Conservation (phyloP, 352 stramenopile species). For the Pythium monospermum region DNA sequence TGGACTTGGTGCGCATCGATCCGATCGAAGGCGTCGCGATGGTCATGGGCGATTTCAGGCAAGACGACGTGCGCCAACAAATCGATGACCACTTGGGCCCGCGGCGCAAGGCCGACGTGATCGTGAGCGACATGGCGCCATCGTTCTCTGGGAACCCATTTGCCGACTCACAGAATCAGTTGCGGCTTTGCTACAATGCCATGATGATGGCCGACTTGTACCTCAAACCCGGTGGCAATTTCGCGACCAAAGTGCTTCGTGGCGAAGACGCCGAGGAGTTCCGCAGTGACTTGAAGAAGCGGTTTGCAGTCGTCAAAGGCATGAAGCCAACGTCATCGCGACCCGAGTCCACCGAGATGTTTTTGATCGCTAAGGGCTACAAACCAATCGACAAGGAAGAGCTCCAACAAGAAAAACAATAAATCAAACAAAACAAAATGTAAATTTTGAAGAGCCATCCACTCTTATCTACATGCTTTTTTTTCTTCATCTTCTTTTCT, state of each 20-base stretch:
- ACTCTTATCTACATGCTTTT: background rate
- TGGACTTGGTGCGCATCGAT: slow-evolving; percentile 73
- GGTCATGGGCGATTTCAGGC: slow-evolving; percentile 82
- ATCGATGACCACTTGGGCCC: slow-evolving; percentile 41
- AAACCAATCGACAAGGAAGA: slow-evolving; percentile 12
- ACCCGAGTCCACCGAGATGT: slow-evolving; percentile 83
- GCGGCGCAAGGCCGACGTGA: slow-evolving; percentile 52
- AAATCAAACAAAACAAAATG: too few species aligned
- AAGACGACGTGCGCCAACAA: slow-evolving; percentile 42
- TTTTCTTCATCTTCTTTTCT: background rate
- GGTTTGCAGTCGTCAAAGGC: slow-evolving; percentile 66
- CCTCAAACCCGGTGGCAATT: slow-evolving; percentile 65
- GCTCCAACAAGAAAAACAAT: background rate
- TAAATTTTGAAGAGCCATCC: too few species aligned
- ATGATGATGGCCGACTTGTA: slow-evolving; percentile 83
- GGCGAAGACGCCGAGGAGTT: slow-evolving; percentile 77
- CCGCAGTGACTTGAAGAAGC: slow-evolving; percentile 59
- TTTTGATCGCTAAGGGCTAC: slow-evolving; percentile 74
- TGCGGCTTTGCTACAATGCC: slow-evolving; percentile 83
- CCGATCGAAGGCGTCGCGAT: slow-evolving; percentile 58
- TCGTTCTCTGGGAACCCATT: slow-evolving; percentile 77
- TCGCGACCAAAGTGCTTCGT: slow-evolving; percentile 79
- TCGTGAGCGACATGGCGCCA: slow-evolving; percentile 88
- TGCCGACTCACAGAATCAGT: slow-evolving; percentile 68
- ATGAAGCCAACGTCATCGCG: slow-evolving; percentile 79